Conservation (phyloP, 495 filamentous ascomycete species). For the Neurospora sublineolata region DNA sequence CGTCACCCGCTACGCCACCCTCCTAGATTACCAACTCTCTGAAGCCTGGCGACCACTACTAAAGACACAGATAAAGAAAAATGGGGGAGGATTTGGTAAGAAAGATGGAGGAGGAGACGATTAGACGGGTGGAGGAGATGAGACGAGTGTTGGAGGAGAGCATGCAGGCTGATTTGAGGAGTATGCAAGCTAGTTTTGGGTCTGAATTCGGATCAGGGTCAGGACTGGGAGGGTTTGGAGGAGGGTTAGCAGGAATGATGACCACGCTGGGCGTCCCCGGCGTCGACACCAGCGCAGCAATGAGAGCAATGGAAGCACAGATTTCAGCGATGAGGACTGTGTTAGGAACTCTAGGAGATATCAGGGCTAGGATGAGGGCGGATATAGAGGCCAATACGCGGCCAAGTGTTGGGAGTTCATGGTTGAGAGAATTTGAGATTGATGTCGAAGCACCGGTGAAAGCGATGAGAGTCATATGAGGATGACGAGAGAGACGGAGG, state of each 20-base stretch:
- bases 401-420: neutral
- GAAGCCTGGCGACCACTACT: neutral
- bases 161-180: neutral
- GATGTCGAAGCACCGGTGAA: neutral
- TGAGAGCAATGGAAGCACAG: neutral
- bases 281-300: neutral
- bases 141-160: neutral
- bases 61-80: neutral
- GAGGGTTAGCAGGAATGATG: neutral
- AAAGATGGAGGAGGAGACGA: neutral
- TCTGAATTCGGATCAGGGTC: neutral
- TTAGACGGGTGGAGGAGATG: neutral
- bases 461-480: neutral
- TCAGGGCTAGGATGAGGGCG: neutral
- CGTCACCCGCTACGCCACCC: too few relatives aligned
- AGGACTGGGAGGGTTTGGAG: too few relatives aligned
- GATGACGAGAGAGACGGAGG: neutral
- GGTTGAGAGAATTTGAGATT: neutral
- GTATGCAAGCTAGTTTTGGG: neutral
- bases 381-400: neutral
- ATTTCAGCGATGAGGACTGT: neutral
- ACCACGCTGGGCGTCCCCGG: neutral
- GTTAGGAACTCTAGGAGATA: neutral
- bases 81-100: neutral
- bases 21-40: neutral